Evolutionary conservation across 2,329 filamentous ascomycete genomes (phyloP).

Genomic region (Trichoderma cornu-damae): DNA sequence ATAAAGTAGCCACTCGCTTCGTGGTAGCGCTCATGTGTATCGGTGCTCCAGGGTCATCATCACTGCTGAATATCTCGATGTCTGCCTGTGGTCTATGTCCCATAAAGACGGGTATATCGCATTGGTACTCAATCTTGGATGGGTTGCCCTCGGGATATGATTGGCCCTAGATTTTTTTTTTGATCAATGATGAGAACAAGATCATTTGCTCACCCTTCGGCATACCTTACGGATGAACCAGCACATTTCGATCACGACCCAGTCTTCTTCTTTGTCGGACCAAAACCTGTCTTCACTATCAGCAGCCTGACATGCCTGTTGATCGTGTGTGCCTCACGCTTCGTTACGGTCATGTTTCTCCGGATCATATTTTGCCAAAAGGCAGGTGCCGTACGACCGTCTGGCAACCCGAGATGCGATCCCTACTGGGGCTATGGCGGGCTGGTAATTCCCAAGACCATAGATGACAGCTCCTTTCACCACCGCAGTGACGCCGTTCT

Average conservation of each 20-base stretch:
- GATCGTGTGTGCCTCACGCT: constrained; percentile 28
- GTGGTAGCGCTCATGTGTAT: constrained; percentile 30
- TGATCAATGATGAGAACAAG: too few species aligned
- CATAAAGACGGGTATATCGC: constrained; percentile 34
- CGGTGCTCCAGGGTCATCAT: constrained; percentile 30
- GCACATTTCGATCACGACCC: constrained; percentile 36
- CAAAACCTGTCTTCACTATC: constrained; percentile 30
- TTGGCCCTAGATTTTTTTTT: constrained; percentile 29
- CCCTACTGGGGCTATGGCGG: constrained; percentile 27
- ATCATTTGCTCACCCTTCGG: not conserved
- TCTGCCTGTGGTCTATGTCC: constrained; percentile 35
- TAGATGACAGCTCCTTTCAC: constrained; percentile 47
- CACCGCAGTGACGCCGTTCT: constrained; percentile 46
- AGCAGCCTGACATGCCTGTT: constrained; percentile 2
- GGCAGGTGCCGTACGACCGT: constrained; percentile 35
- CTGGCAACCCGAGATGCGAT: constrained; percentile 36
- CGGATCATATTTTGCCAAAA: constrained; percentile 35
- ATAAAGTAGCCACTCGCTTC: constrained; percentile 32
- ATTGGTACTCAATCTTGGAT: constrained; percentile 36
- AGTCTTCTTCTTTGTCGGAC: constrained; percentile 36
- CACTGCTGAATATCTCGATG: constrained; percentile 36
- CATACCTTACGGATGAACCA: constrained; percentile 38
- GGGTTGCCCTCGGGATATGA: constrained; percentile 36
- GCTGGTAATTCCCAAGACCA: constrained; percentile 32
- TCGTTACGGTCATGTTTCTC: constrained; percentile 34